Evolutionary conservation across 352 stramenopile genomes (phyloP), one percentile per base, ranked within the genome.

Genomic region (Phytophthora sp.): DNA sequence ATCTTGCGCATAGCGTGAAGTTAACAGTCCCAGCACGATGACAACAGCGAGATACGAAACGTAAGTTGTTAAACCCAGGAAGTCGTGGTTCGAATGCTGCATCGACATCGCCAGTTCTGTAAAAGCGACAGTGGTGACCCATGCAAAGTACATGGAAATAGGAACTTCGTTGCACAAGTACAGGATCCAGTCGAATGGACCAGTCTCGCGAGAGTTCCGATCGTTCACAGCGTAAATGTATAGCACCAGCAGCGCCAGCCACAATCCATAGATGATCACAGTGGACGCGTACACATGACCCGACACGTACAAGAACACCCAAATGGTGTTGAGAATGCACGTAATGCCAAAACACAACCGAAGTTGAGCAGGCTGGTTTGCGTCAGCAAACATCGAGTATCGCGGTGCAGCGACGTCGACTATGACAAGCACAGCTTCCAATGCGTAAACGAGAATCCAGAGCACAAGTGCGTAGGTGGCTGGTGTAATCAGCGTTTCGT

Each of bases 211-310:
- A 48, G 66, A 38, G 32, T 77, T 82, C 23, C 83, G 82, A 52
- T 94, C 85, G 38, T 90, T 92, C 18, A 92, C 72, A n/a, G 85
- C 76, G 70, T 90, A 92, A 7, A 90, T 57, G 65, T 94, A 94
- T 26, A 94, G 76, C 52, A 92, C 66, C 17, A 94, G 66, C 39
- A 94, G 45, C 48, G 77, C 79, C 26, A 94, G 43, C 84, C 84
- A 94, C 21, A 94, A 73, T 35, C 82, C 42, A 49, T 72, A 91
- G 59, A 92, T 89, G 54, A 84, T 37, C 18, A 88, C 68, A 1
- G 79, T 88, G 18, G 82, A 72, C 18, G 60, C 74, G 42, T 88
- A 75, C 30, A 90, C 56, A 51, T 86, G 65, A n/a, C 76, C 70
- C 41, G 73, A 78, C 1, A 77, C 77, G 45, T 72, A 90, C 35